A percentile compares a stretch with the other conserved stretches of the same genome.
Conservation (phyloP, 1,139 yeast species). For the Lodderomyces metapsilosis region DNA sequence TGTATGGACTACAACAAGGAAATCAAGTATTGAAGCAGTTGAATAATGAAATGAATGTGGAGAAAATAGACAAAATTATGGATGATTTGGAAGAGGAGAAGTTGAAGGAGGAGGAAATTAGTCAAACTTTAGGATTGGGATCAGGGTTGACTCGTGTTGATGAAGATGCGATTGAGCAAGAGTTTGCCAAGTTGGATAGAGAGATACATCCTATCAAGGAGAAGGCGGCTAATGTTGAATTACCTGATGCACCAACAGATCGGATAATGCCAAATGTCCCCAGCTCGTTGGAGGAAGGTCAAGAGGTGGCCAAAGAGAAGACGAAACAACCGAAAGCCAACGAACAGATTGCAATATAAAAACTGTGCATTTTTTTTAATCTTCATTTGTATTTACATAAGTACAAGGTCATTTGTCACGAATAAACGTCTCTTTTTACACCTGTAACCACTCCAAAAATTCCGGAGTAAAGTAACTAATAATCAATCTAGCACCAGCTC, state of each 20-base stretch:
- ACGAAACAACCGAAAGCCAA: constrained; percentile 17
- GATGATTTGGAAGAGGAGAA: constrained; percentile 85
- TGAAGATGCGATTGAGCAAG: constrained; percentile 68
- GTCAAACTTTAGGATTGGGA: constrained; percentile 45
- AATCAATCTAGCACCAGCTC: constrained; percentile 94
- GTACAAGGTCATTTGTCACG: too few relatives aligned
- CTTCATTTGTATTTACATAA: neutral
- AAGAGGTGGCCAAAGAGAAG: constrained; percentile 9
- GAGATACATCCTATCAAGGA: constrained; percentile 27
- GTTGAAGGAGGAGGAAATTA: constrained; percentile 68
- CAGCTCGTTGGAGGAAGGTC: constrained; percentile 6
- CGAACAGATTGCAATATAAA: constrained; percentile 18
- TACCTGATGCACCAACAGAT: constrained; percentile 21
- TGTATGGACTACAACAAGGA: constrained; percentile 78
- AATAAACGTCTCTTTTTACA: too few relatives aligned
- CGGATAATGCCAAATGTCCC: constrained; percentile 22
- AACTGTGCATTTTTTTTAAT: too few relatives aligned
- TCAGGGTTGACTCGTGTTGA: constrained; percentile 50
- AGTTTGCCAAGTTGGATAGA: constrained; percentile 49
- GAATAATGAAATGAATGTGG: constrained; percentile 75
- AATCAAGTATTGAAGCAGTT: constrained; percentile 69
- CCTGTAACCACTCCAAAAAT: constrained; percentile 84
- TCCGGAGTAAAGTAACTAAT: constrained; percentile 96
- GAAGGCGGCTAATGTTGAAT: constrained; percentile 12
- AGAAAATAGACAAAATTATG: constrained; percentile 75